Evolutionary conservation across 1,284 basidiomycete species (phyloP), one percentile per base, ranked within the genome.

Genomic region (Puccinia coronata): DNA sequence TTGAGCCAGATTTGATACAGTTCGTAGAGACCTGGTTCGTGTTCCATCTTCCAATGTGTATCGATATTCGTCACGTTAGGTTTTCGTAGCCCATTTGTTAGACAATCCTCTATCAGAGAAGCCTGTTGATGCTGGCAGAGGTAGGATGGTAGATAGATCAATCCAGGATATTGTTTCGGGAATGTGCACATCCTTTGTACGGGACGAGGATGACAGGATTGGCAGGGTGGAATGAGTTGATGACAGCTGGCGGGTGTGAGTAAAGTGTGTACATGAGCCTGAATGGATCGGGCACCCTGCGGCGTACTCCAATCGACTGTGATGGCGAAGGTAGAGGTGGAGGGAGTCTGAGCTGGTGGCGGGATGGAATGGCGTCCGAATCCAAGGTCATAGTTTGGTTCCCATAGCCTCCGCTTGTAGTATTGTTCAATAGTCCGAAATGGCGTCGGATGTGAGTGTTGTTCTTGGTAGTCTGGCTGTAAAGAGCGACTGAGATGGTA

Each of bases 11-110:
- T 34, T 9, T 61, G 74, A 77, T 77, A 67, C 8, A 77, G 49
- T 9, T 77, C 74, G 61, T 63, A 77, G 28, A 77, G n/a, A n/a
- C 74, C 74, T 28, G 55, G 57, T 23, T 41, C 34, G n/a, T 28
- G 18, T 49, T n/a, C n/a, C 74, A 70, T 70, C 39, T 43, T 2
- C 61, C 65, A 79, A 70, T 79, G 76, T 12, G 76, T 57, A 47
- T 79, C 63, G 28, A 79, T 36, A 67, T 79, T 79, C 36, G 61
- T 69, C 18, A 70, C 47, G 41, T 79, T 67, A 9, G 76, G 76
- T 55, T 63, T 63, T 25, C 65, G 61, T n/a, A 70, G 63, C 28
- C 61, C 63, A 41, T 47, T 67, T 20, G 39, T 65, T 49, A 79
- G 55, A 70, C 63, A 79, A 70, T 67, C 76, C 4, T 55, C 28